Conservation (phyloP, 345 rosid genomes). For the Salix purpurea region DNA sequence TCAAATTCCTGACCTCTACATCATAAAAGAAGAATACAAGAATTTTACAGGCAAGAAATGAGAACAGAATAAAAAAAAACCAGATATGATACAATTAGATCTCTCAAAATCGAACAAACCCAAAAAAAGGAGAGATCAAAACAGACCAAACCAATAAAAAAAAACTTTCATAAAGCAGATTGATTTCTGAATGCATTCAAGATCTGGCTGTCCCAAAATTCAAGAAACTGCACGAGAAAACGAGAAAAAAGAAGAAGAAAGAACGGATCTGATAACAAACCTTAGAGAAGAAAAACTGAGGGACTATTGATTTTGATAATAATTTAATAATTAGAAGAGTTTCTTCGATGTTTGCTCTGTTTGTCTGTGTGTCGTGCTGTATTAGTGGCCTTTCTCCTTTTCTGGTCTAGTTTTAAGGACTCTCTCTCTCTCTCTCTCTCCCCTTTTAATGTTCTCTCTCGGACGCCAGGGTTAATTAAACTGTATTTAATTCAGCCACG, state of each 20-base stretch:
- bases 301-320: not conserved
- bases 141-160: not conserved
- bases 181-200: not conserved
- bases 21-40: not conserved
- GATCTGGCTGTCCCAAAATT: not conserved
- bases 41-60: not conserved
- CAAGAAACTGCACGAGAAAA: not conserved
- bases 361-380: not conserved
- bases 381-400: not conserved
- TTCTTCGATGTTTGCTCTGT: not conserved
- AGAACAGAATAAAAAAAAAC: not conserved
- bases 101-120: not conserved
- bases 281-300: not conserved
- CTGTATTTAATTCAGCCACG: conserved; percentile 1
- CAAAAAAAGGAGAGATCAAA: not conserved
- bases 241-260: not conserved
- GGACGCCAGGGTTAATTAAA: conserved; percentile 6
- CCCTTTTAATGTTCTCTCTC: not conserved
- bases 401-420: not conserved
- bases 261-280: not conserved
- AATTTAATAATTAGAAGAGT: not conserved
- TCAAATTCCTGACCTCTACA: not conserved
- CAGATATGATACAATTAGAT: conserved; percentile 3
- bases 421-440: not conserved
- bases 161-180: not conserved